phyloP scores from a whole-genome alignment of 352 stramenopile genomes.

The Phytopythium aichiense region DNA sequence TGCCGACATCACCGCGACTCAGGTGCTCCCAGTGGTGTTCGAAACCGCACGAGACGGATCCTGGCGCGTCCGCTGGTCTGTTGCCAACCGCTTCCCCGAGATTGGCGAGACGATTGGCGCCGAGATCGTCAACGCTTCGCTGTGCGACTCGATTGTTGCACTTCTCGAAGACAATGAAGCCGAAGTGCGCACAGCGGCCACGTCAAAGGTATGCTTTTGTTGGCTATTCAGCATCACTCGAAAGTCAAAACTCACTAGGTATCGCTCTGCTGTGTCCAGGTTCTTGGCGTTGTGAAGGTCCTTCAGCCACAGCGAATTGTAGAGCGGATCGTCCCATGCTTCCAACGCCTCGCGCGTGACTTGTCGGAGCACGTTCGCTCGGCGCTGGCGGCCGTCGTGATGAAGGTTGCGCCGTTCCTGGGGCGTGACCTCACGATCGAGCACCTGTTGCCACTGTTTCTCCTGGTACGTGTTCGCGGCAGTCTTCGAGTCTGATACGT shows the following conservation, averaged over 20 bases:
- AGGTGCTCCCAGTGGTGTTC: slow-evolving; percentile 90
- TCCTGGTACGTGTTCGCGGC: slow-evolving; percentile 55
- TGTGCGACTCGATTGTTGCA: slow-evolving; percentile 89
- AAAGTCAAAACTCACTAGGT: not conserved
- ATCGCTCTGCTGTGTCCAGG: slow-evolving; percentile 6
- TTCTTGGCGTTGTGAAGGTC: slow-evolving; percentile 43
- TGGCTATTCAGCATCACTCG: not conserved
- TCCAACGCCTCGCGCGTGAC: slow-evolving; percentile 95
- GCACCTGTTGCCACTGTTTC: slow-evolving; percentile 93
- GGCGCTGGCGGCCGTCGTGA: slow-evolving; percentile 93
- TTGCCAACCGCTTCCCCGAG: slow-evolving; percentile 95
- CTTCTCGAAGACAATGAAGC: slow-evolving; percentile 97
- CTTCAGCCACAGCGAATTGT: slow-evolving; percentile 65
- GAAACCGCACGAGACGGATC: slow-evolving; percentile 93
- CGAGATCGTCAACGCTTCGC: slow-evolving; percentile 61
- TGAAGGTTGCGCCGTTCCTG: slow-evolving; percentile 93
- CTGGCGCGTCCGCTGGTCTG: slow-evolving; percentile 98
- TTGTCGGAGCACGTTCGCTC: slow-evolving; percentile 96
- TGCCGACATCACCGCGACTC: slow-evolving; percentile 59
- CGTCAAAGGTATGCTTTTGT: slow-evolving; percentile 80
- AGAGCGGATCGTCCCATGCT: slow-evolving; percentile 76
- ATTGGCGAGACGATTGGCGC: slow-evolving; percentile 88
- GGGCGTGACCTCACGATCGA: slow-evolving; percentile 92
- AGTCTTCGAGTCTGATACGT: not conserved
- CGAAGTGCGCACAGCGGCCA: slow-evolving; percentile 94